phyloP scores from a whole-genome alignment of 306 rosid genomes.

The Herpetospermum pedunculosum region DNA sequence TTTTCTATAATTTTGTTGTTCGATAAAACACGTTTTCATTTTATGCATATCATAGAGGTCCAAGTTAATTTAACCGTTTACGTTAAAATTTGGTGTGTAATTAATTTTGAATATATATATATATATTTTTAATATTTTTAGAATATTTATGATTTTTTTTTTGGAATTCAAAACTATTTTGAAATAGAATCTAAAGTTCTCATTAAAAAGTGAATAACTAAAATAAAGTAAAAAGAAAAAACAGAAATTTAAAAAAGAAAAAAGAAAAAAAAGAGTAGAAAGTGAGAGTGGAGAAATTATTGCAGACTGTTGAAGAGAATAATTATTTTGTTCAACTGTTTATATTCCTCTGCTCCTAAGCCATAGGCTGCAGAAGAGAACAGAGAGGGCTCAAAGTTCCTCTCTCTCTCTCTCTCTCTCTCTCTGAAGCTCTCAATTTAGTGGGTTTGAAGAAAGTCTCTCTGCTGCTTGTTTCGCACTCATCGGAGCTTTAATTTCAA shows the following conservation, averaged over 20 bases:
- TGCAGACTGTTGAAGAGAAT: slow-evolving; percentile 4
- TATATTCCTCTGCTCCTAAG: slow-evolving; percentile 5
- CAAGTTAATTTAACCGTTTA: no score
- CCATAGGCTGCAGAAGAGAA: slow-evolving; percentile 16
- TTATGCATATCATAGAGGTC: no score
- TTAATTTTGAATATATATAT: no score
- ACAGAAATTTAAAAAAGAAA: background rate
- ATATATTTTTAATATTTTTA: no score
- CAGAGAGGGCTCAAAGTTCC: slow-evolving; percentile 21
- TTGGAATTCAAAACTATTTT: no score
- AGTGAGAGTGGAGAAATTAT: slow-evolving; percentile 13
- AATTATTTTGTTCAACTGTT: slow-evolving; percentile 2
- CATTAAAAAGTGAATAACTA: no score
- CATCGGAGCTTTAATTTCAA: background rate
- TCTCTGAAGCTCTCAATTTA: slow-evolving; percentile 1
- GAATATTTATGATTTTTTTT: no score
- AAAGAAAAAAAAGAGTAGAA: background rate
- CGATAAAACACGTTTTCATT: no score
- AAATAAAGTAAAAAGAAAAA: background rate
- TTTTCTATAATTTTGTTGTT: no score
- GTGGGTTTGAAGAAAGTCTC: background rate
- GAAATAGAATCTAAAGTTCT: no score
- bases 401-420: slow-evolving; percentile 18
- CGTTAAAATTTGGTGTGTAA: no score
- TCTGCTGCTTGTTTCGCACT: background rate